Conservation (phyloP, 1,284 basidiomycete species). For the Meripilus lineatus region DNA sequence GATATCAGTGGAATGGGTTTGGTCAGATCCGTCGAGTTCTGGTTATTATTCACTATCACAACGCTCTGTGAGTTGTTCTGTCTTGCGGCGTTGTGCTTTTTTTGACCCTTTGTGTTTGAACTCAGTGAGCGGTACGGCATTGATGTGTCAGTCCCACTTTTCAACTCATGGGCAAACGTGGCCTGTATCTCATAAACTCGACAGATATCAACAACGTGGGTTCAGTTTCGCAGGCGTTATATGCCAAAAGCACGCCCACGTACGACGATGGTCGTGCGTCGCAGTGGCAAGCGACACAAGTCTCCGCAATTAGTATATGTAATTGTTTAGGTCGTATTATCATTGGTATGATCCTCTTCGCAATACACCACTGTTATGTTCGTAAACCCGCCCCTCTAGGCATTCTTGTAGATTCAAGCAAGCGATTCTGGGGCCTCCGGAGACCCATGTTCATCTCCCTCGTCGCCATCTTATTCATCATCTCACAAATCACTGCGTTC, state of each 20-base stretch:
- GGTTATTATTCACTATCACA: constrained; percentile 69
- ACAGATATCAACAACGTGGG: constrained; percentile 93
- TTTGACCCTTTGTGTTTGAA: background rate
- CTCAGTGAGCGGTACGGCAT: constrained; percentile 81
- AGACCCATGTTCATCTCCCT: constrained; percentile 71
- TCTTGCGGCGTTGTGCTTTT: background rate
- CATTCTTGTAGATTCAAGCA: constrained; percentile 69
- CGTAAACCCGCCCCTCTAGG: constrained; percentile 33
- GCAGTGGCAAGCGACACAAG: constrained; percentile 81
- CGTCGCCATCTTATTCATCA: constrained; percentile 61
- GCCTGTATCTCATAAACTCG: background rate
- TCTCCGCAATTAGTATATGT: constrained; percentile 79
- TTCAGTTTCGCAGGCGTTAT: constrained; percentile 85
- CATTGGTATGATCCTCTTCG: constrained; percentile 48
- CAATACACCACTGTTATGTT: background rate
- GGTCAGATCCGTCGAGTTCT: constrained; percentile 59
- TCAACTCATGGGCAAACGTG: no score
- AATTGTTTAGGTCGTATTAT: constrained; percentile 81
- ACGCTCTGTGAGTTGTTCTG: constrained; percentile 53
- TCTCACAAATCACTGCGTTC: constrained; percentile 62
- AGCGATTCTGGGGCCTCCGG: constrained; percentile 54
- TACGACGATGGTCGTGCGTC: constrained; percentile 67
- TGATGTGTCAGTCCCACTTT: constrained; percentile 65
- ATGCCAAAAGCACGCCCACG: constrained; percentile 49
- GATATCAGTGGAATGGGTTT: constrained; percentile 36